Evolutionary conservation across 768 basidiomycete species (phyloP), one percentile per base, ranked within the genome.

Genomic region (Tylopilus plumbeoviolaceoides): DNA sequence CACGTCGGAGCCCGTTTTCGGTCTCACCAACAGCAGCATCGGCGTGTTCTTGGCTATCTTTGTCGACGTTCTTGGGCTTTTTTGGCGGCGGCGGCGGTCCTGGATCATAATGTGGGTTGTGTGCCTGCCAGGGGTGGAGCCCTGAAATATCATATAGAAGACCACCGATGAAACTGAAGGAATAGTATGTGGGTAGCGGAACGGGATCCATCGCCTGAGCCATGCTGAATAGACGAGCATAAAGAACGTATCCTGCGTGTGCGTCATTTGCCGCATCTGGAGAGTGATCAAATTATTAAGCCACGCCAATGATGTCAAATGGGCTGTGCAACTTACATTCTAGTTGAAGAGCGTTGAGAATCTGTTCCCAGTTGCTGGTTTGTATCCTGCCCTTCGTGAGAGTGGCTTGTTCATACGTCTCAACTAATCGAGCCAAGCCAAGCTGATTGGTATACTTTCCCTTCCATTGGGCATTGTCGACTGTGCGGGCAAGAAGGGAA

Each of bases 231-330:
- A 91, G 72, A 30, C 65, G 73, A 28, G 59, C 65, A 64, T 82
- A 84, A 21, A 90, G 56, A 1, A 68, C 56, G 57, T 80, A 80
- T 12, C 82, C 85, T 4, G 86, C 78, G 61, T 85, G 81, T 2
- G 83, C 83, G 59, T 91, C 89, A 62, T 87, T 85, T 30, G 76
- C 79, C 4, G 85, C 89, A 68, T 90, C 88, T 86, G 56, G 48
- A 43, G 27, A 47, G 35, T 4, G 52, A 56, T 57, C 44, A 64
- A 21, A 31, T 59, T 50, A 14, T 1, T n/a, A 40, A 54, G 30
- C 18, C 25, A 45, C 30, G 17, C 0, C 8, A 30, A 30, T 5
- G 30, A 39, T 40, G 28, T n/a, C 44, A 28, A 11, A 41, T 31
- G 36, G 36, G 28, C 21, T 9, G 44, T 17, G 10, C 8, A 10